Percentiles rank a stretch among this genome's conserved stretches.
Evolutionary conservation across 495 filamentous ascomycete genomes (phyloP).

Genomic region (Aspergillus steynii): DNA sequence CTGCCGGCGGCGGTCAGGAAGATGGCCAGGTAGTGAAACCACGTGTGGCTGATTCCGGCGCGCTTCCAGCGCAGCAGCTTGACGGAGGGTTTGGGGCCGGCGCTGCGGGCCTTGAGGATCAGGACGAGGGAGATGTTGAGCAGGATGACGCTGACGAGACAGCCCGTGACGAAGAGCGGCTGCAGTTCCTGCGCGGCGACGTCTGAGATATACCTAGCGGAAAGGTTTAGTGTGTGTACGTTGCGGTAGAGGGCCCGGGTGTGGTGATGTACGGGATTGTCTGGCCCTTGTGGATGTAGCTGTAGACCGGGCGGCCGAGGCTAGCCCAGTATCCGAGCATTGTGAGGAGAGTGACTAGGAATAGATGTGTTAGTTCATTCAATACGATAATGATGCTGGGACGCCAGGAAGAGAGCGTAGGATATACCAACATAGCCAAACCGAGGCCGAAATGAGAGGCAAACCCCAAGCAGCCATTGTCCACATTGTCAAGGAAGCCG

Average conservation of each 20-base stretch:
- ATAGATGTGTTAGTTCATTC: background rate
- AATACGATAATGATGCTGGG: background rate
- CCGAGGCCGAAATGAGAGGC: background rate
- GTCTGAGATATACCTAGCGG: background rate
- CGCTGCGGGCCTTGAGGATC: background rate
- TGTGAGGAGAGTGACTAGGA: background rate
- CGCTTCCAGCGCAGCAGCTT: background rate
- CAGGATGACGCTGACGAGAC: background rate
- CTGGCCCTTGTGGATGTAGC: constrained; percentile 1
- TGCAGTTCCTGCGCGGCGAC: background rate
- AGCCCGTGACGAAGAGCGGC: background rate
- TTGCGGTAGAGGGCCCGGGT: background rate
- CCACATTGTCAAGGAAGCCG: background rate
- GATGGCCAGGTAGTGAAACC: background rate
- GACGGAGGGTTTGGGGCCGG: background rate
- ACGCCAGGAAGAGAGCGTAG: background rate
- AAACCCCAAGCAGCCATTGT: background rate
- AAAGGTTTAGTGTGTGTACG: background rate
- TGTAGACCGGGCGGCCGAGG: background rate
- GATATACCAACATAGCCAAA: background rate
- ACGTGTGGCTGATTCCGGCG: background rate
- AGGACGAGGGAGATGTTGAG: background rate
- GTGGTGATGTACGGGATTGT: background rate
- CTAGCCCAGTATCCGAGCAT: constrained; percentile 1
- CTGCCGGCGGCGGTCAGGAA: background rate